Percentiles rank a stretch among this genome's conserved stretches.
Conservation (phyloP, 1,139 yeast species). For the Nakaseomyces bracarensis region DNA sequence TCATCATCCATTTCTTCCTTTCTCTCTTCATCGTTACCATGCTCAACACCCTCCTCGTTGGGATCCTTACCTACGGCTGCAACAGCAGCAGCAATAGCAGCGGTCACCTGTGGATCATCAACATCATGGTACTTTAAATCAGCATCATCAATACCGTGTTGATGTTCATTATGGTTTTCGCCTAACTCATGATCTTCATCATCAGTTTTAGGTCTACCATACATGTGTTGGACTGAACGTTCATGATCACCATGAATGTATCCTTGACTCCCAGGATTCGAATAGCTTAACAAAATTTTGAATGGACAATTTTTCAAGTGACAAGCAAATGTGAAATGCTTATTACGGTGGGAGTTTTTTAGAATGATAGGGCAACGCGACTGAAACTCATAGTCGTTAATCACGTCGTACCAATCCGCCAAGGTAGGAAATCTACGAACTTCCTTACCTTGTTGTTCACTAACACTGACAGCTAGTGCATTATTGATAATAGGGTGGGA, state of each 20-base stretch:
- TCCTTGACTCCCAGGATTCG: slow-evolving; percentile 11
- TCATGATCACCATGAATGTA: slow-evolving; percentile 3
- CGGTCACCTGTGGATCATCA: slow-evolving; percentile 25
- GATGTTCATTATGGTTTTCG: slow-evolving; percentile 9
- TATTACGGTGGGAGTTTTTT: slow-evolving; percentile 32
- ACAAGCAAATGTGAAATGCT: slow-evolving; percentile 33
- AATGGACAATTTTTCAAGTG: slow-evolving; percentile 31
- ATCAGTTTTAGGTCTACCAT: slow-evolving; percentile 1
- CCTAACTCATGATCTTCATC: slow-evolving; percentile 2
- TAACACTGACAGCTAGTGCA: slow-evolving; percentile 21
- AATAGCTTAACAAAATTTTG: slow-evolving; percentile 28
- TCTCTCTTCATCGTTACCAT: neutral
- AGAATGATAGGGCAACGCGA: slow-evolving; percentile 31
- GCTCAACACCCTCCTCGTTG: slow-evolving; percentile 6
- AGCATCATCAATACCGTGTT: slow-evolving; percentile 8
- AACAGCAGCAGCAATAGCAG: slow-evolving; percentile 27
- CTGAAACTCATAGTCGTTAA: slow-evolving; percentile 32
- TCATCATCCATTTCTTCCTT: slow-evolving; percentile 5
- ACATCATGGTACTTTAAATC: slow-evolving; percentile 9
- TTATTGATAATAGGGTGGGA: slow-evolving; percentile 31
- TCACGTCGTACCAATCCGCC: slow-evolving; percentile 31
- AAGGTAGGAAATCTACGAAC: slow-evolving; percentile 20
- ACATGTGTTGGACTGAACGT: neutral
- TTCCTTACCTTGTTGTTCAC: slow-evolving; percentile 18
- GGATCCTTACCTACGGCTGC: slow-evolving; percentile 11